These are phyloP conservation scores for Mucor irregularis DNA, from an alignment of 371 early-diverging fungal species.

Conservation along the genomic window DNA sequence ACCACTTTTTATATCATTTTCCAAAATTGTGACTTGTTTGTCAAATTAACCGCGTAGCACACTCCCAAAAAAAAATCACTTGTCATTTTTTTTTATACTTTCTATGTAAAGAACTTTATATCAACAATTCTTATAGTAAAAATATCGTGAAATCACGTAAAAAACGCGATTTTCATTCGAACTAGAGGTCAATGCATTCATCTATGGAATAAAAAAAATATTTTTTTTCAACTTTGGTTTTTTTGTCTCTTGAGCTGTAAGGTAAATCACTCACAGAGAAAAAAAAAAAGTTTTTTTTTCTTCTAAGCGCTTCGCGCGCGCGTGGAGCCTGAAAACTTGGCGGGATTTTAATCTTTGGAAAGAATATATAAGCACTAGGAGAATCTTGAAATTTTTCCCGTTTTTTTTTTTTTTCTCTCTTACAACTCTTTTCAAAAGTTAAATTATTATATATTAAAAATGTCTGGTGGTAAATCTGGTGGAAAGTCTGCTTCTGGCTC, in stretches of 20 bases:
- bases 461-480: conserved; percentile 54
- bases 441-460: conserved; percentile 14
- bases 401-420: conserved; percentile 26
- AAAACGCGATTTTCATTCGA: conserved; percentile 26
- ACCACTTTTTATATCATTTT: conserved; percentile 4
- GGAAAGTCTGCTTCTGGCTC: conserved; percentile 56
- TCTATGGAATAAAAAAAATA: conserved; percentile 11
- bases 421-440: conserved; percentile 7
- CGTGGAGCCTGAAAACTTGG: no score
- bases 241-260: no score
- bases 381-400: conserved; percentile 1
- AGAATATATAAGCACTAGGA: conserved; percentile 18
- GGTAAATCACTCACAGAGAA: no score
- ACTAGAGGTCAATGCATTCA: not conserved
- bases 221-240: conserved; percentile 2
- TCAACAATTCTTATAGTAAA: not conserved
- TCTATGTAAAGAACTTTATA: not conserved
- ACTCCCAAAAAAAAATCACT: not conserved
- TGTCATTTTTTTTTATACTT: conserved; percentile 2
- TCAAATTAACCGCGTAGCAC: no score
- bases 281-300: no score
- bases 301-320: no score
- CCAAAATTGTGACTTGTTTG: conserved; percentile 2
- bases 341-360: conserved; percentile 2
- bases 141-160: conserved; percentile 26